Conservation (phyloP, 2,329 filamentous ascomycete genomes). For the Neurospora sp. region DNA sequence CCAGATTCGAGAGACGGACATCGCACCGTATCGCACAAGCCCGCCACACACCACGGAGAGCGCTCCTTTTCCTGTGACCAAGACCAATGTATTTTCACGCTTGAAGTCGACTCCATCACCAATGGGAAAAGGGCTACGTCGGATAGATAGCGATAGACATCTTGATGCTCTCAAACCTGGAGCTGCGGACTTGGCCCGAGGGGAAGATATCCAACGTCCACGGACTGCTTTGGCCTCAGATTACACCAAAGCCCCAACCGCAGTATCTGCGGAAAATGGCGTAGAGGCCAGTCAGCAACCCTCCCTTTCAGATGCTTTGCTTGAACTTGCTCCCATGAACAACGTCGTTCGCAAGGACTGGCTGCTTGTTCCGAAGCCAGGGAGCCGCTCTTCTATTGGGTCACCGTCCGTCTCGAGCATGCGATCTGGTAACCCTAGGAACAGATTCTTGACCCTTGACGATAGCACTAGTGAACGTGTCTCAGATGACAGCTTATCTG, state of each 20-base stretch:
- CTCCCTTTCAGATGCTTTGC: neutral
- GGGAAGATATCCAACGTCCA: neutral
- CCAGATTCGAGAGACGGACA: neutral
- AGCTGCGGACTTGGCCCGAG: neutral
- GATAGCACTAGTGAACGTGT: slow-evolving; percentile 13
- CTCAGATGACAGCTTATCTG: slow-evolving; percentile 16
- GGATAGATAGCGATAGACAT: slow-evolving; percentile 12
- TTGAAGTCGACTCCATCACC: neutral
- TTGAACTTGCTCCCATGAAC: neutral
- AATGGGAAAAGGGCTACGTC: slow-evolving; percentile 2
- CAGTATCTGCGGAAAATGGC: neutral
- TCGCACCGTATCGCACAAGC: neutral
- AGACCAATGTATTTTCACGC: neutral
- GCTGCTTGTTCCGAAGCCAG: neutral
- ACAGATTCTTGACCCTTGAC: slow-evolving; percentile 3
- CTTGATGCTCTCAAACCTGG: slow-evolving; percentile 1
- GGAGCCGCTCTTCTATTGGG: neutral
- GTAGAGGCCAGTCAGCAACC: neutral
- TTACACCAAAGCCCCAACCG: neutral
- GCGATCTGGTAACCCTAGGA: slow-evolving; percentile 7
- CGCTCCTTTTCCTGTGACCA: neutral
- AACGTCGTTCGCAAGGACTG: neutral
- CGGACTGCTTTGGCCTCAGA: neutral
- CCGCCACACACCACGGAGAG: neutral
- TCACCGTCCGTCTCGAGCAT: slow-evolving; percentile 14